Base-by-base conservation (phyloP, 345 rosid species). In the Eutrema japonicum region DNA sequence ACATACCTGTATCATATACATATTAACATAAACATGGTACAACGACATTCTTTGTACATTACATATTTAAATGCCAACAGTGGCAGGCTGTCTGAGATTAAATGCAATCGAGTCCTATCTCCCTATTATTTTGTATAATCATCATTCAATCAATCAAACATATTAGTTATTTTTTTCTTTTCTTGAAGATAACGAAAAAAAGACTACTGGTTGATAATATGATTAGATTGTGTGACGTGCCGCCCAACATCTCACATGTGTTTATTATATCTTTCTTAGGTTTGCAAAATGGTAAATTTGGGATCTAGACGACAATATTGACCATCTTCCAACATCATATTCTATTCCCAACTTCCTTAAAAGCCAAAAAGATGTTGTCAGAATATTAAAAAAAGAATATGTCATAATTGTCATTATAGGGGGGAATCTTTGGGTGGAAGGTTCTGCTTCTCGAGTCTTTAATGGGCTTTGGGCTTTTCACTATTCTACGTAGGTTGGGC, bases 251-350 rank as follows among this genome's bases (percentile, higher is more conserved):
- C 36, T 66, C 73, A 59, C 78, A 74, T 67, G 73, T 59, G 65
- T 46, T 56, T 55, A 36, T 55, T n/a, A 36, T 29, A 73, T 55
- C 43, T 73, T 66, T 49, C 66, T 65, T 67, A 50, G 68, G 62
- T 59, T 66, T 48, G 29, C 57, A 65, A 38, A 62, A 27, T 56
- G 8, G 42, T 66, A 56, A 22, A 65, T 49, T 66, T 47, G 72
- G 46, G 57, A 64, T 64, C 65, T 56, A 56, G 72, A 74, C 78
- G 78, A 66, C 73, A 66, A 58, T 58, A 26, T 66, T 74, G 78
- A 66, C 67, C 26, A 36, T 42, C 46, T 29, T 56, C 66, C 58
- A 57, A 48, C 52, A 56, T 35, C 56, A 26, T 53, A 22, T 32
- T 63, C 10, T 7, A 45, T 47, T 47, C 11, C 35, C 60, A 32